Evolutionary conservation across 1,284 basidiomycete genomes (phyloP).

Genomic region (Tilletiaria anomala): DNA sequence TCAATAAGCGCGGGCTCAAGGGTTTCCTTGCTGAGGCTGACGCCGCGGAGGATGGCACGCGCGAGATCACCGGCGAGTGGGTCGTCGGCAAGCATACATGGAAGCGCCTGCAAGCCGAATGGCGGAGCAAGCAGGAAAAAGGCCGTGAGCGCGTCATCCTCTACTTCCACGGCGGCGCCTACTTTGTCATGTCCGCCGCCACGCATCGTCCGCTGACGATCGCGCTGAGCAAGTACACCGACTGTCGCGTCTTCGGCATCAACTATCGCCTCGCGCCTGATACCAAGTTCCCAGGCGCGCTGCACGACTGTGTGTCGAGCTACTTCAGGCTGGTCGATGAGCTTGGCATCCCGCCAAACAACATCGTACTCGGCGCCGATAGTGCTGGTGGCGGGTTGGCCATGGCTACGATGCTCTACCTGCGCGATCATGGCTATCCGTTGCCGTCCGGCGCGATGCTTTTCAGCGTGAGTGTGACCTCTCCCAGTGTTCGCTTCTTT

Average conservation of each 20-base stretch:
- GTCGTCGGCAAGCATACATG: slow-evolving; percentile 81
- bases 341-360: slow-evolving; percentile 63
- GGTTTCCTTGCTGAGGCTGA: slow-evolving; percentile 67
- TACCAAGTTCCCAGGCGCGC: slow-evolving; percentile 77
- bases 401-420: slow-evolving; percentile 76
- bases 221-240: slow-evolving; percentile 73
- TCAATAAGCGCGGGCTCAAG: slow-evolving; percentile 56
- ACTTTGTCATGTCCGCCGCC: slow-evolving; percentile 85
- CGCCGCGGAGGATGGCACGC: slow-evolving; percentile 53
- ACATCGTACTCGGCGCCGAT: slow-evolving; percentile 59
- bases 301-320: slow-evolving; percentile 75
- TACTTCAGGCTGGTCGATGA: slow-evolving; percentile 80
- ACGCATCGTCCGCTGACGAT: slow-evolving; percentile 84
- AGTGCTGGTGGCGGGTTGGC: slow-evolving; percentile 82
- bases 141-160: slow-evolving; percentile 68
- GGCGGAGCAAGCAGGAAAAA: slow-evolving; percentile 40
- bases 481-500: slow-evolving; percentile 43
- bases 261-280: slow-evolving; percentile 94
- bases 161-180: slow-evolving; percentile 92
- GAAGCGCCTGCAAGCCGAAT: slow-evolving; percentile 72
- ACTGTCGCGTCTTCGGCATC: slow-evolving; percentile 87
- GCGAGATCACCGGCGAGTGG: slow-evolving; percentile 89
- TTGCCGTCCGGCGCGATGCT: slow-evolving; percentile 36
- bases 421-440: slow-evolving; percentile 43
- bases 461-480: slow-evolving; percentile 15